Base-by-base conservation (phyloP, 179 eudicot genomes). In the Corrigiola litoralis region DNA sequence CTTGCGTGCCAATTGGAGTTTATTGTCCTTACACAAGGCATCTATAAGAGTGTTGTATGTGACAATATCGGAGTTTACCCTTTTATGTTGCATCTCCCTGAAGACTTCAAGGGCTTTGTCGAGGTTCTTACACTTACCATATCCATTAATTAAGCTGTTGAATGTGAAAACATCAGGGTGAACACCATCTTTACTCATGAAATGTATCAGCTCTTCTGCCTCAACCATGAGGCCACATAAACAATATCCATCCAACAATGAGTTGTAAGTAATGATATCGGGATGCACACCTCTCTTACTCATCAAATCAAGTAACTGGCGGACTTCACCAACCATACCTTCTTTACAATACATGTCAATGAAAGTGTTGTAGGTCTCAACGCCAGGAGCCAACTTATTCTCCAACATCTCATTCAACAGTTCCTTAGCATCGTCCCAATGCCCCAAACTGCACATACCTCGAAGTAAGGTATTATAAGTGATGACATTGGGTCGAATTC, bases 191-290 rank as follows among this genome's bases (percentile, higher is more conserved):
- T 38, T 44, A 24, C 49, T 55, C 83, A 82, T 79, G 10, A 63
- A 21, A 50, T 58, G 72, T 55, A 56, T 28, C 45, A 79, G 29
- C 4, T 28, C 42, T 6, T 60, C 52, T 12, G 79, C 83, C 24
- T 76, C 71, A 36, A 60, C 68, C 34, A 76, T 23, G 58, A 69
- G 38, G 5, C 74, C 81, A 1, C 54, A 23, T 33, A 29, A 34
- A 68, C 76, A 80, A 4, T 58, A 64, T n/a, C 84, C 84, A 53
- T 68, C 58, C 33, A 81, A 56, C 60, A 74, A 32, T 4, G 70
- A 47, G 51, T 57, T 77, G 37, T 74, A 80, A 9, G 73, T 61
- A 16, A 71, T 27, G 29, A 65, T 66, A 69, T 63, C 24, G 3
- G 77, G 75, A 44, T 21, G 28, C 61, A 50, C 57, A 49, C 75